These are phyloP conservation scores for Schizosaccharomyces lindneri DNA, from an alignment of 805 yeast genomes.

Conservation along the genomic window DNA sequence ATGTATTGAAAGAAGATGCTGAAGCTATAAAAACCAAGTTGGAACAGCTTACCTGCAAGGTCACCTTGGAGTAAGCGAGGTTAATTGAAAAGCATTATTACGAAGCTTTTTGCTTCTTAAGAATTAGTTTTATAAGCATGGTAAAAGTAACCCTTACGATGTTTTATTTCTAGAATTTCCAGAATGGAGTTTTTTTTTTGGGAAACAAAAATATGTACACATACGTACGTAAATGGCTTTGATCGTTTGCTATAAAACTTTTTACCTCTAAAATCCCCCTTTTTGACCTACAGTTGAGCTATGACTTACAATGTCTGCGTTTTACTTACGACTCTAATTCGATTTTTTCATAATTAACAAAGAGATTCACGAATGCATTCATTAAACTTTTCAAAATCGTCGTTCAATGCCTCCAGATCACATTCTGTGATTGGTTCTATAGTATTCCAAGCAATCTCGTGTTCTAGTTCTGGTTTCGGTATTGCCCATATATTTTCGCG, in stretches of 20 bases:
- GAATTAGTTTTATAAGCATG: too few relatives aligned
- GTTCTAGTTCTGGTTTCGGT: constrained; percentile 7
- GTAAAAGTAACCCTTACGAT: too few relatives aligned
- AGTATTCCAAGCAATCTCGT: constrained; percentile 8
- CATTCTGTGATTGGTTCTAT: constrained; percentile 7
- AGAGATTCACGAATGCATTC: not conserved
- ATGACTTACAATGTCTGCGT: not conserved
- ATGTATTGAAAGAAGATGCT: constrained; percentile 91
- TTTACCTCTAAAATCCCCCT: too few relatives aligned
- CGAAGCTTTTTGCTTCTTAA: too few relatives aligned
- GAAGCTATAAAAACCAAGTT: constrained; percentile 81
- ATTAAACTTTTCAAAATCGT: constrained; percentile 5
- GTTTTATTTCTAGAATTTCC: too few relatives aligned
- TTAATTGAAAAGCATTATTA: not conserved
- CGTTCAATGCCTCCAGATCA: constrained; percentile 7
- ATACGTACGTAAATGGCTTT: too few relatives aligned
- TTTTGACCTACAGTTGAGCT: too few relatives aligned
- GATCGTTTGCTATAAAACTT: too few relatives aligned
- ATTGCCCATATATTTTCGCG: constrained; percentile 66
- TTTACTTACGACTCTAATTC: not conserved
- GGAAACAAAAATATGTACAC: too few relatives aligned
- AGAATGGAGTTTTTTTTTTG: too few relatives aligned
- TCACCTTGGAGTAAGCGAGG: constrained; percentile 46
- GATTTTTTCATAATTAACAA: not conserved
- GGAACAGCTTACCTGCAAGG: constrained; percentile 89